Percentiles rank a stretch among this genome's conserved stretches.
Conservation (phyloP, 805 yeast species). For the Lipomyces oligophaga region DNA sequence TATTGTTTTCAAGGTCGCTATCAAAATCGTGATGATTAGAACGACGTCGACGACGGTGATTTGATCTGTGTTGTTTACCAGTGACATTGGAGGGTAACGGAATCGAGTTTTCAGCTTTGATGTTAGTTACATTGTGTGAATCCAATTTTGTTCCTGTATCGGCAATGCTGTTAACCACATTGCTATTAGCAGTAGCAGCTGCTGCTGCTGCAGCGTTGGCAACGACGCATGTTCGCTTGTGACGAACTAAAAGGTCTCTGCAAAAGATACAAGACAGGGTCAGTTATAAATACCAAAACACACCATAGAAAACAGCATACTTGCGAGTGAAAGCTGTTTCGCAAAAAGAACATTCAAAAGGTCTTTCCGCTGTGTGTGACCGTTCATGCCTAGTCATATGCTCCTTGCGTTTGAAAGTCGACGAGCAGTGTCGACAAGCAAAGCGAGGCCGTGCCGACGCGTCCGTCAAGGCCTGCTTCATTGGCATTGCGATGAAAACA, state of each 20-base stretch:
- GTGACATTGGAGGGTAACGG: not conserved
- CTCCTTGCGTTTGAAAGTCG: conserved; percentile 20
- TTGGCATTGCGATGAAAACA: no score
- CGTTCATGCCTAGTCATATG: conserved; percentile 48
- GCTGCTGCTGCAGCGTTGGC: conserved; percentile 9
- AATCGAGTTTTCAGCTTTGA: not conserved
- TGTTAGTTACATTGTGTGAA: not conserved
- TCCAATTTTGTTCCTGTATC: not conserved
- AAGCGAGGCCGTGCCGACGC: conserved; percentile 19
- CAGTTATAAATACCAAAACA: not conserved
- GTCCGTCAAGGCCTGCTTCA: no score
- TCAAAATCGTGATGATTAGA: no score
- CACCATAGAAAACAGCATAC: conserved; percentile 1
- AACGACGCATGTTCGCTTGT: conserved; percentile 12
- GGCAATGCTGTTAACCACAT: conserved; percentile 1
- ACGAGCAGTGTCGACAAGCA: conserved; percentile 20
- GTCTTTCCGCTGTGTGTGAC: conserved; percentile 80
- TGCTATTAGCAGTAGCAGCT: not conserved
- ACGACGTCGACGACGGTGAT: not conserved
- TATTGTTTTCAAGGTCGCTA: no score
- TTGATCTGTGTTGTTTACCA: not conserved
- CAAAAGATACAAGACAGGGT: not conserved
- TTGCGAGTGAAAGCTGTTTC: conserved; percentile 58
- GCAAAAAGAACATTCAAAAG: conserved; percentile 67
- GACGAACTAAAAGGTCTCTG: conserved; percentile 19